Base-by-base conservation (phyloP, 2,329 filamentous ascomycete genomes). In the Thelonectria discophora region DNA sequence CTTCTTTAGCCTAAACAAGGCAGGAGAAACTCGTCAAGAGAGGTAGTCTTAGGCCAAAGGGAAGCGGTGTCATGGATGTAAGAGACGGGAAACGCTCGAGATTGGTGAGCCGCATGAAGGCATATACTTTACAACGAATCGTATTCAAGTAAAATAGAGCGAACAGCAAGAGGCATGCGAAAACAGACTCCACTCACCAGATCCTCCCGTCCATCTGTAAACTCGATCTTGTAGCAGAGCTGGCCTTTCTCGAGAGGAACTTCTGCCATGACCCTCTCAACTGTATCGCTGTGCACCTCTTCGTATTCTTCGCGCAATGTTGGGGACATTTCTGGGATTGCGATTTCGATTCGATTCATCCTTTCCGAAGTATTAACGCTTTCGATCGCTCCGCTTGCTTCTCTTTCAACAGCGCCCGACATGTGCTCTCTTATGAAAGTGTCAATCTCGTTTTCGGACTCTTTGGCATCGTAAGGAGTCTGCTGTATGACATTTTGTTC, bases 121-220 rank as follows among this genome's bases (percentile, higher is more conserved):
- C 12, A 15, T 17, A 17, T 11, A 3, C n/a, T 30, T 47, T 21
- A 9, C 11, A 18, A 47, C 45, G 21, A 27, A 30, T 47, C 3
- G 7, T 10, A 47, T 30, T 30, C 21, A 30, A 7, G 13, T 13
- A 30, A 17, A 27, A 24, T 30, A 27, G 34, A 13, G 24, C 37
- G 9, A 27, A 8, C 13, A 39, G 21, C 12, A 32, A 34, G 32
- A 46, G n/a, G 30, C 13, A 51, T 24, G 43, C 34, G 52, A 50
- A 39, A 42, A 60, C 30, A 49, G 48, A 20, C 27, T 51, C 42
- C 32, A 79, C 81, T 76, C 76, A 84, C 82, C 67, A 76, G 60
- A 55, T 82, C 76, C 63, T 78, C 66, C 51, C 77, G 75, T 21
- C 81, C 82, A 65, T 84, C 82, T 30, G 78, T 77, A 49, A 82